Percentiles rank a stretch among this genome's conserved stretches.
Conservation (phyloP, 140 eudicot genomes). For the Bidens hawaiensis region DNA sequence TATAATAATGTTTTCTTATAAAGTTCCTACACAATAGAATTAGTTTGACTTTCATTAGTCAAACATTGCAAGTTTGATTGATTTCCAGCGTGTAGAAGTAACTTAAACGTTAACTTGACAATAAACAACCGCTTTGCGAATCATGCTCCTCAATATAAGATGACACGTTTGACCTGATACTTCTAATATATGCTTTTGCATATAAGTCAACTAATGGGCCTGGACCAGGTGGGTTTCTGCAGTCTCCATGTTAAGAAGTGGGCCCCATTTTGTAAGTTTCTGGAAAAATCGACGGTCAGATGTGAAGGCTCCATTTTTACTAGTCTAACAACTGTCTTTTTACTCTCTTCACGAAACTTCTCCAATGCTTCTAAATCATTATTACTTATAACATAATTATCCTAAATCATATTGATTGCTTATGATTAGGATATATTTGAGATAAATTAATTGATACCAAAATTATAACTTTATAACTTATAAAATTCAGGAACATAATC, state of each 20-base stretch:
- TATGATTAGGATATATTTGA: too few relatives aligned
- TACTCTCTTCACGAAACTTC: conserved; percentile 58
- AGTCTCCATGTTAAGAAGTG: conserved; percentile 14
- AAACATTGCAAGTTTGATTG: background rate
- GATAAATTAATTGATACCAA: too few relatives aligned
- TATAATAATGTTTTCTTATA: too few relatives aligned
- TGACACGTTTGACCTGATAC: conserved; percentile 63
- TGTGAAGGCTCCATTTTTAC: conserved; percentile 78
- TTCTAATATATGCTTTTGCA: conserved; percentile 49
- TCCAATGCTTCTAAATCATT: conserved; percentile 66
- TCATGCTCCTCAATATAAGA: conserved; percentile 48
- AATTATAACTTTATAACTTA: too few relatives aligned
- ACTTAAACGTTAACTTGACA: conserved; percentile 67
- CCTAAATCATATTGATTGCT: too few relatives aligned
- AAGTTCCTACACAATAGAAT: background rate
- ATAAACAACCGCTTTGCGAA: conserved; percentile 65
- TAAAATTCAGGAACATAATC: too few relatives aligned
- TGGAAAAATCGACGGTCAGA: conserved; percentile 61
- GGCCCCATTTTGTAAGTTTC: conserved; percentile 41
- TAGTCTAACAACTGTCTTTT: conserved; percentile 50
- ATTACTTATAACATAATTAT: too few relatives aligned
- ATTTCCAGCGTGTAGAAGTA: conserved; percentile 40
- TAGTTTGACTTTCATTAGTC: background rate
- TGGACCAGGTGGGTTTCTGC: conserved; percentile 13
- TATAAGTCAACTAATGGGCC: conserved; percentile 44